A percentile compares a stretch with the other conserved stretches of the same genome.
These are phyloP conservation scores for Candida namnaoensis DNA, from an alignment of 805 yeast species.

Conservation along the genomic window DNA sequence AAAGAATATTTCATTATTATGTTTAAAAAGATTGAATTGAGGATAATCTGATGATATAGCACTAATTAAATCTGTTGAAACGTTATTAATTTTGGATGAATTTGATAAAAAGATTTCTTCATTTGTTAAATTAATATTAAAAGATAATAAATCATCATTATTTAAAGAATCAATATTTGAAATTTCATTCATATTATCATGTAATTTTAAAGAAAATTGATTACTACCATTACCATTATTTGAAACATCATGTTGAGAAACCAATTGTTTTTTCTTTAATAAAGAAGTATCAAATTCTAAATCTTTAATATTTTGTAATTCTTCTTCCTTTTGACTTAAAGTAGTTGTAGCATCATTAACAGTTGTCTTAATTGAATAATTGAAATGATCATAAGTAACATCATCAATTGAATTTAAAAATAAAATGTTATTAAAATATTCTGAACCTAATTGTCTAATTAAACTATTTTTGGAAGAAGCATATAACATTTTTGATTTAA, in stretches of 20 bases:
- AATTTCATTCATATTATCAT: conserved; percentile 19
- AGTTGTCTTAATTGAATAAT: conserved; percentile 19
- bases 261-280: conserved; percentile 15
- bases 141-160: conserved; percentile 30
- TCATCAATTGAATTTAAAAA: conserved; percentile 25
- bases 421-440: conserved; percentile 23
- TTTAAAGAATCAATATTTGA: conserved; percentile 18
- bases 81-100: conserved; percentile 10
- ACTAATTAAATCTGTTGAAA: conserved; percentile 18
- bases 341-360: conserved; percentile 33
- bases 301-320: conserved; percentile 35
- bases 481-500: conserved; percentile 83
- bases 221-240: conserved; percentile 7
- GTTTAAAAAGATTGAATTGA: conserved; percentile 50
- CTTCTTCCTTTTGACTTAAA: conserved; percentile 51
- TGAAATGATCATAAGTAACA: conserved; percentile 37
- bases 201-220: conserved; percentile 16
- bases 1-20: conserved; percentile 39
- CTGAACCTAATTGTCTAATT: conserved; percentile 62
- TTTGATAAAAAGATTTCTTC: conserved; percentile 39
- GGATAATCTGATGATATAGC: conserved; percentile 34
- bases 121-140: conserved; percentile 37
- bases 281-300: conserved; percentile 28
- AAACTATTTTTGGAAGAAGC: conserved; percentile 84
- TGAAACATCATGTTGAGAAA: conserved; percentile 6